Base-by-base conservation (phyloP, 2,329 filamentous ascomycete species). In the Exophiala dermatitidis region DNA sequence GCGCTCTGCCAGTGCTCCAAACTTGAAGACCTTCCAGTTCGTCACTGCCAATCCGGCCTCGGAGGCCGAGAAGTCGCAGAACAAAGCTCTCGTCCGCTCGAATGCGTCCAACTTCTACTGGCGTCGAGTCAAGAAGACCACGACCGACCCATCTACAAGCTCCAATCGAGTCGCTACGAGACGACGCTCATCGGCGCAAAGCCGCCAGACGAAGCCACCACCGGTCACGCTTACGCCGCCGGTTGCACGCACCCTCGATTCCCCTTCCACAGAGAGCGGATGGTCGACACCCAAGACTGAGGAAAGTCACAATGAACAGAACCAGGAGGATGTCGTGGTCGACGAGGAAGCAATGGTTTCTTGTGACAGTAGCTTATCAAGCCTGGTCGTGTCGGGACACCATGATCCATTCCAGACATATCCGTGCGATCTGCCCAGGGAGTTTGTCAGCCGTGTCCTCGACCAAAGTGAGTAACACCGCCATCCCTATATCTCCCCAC, bases 31-130 rank as follows among this genome's bases (percentile, higher is more conserved):
- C 48, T 61, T 61, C 41, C 54, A 60, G 36, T 61, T 61, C 32
- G 59, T 61, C 33, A 54, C 49, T 30, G 56, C 54, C 12, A 53
- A 54, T 41, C 59, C 59, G 40, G 46, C 55, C 36, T 55, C 54
- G 12, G 57, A 61, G 26, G 43, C 54, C 29, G 54, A 61, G 43
- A 52, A 53, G 41, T 56, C 48, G n/a, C 55, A 55, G 26, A 57
- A 59, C 33, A 61, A 62, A 38, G 55, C 60, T 10, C 51, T 64
- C 26, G 62, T 64, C 28, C 62, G 63, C 19, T 63, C 63, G 5
- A 64, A 64, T 49, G 63, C 63, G 36, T 62, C 62, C 30, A 62
- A 62, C 29, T 63, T 60, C 48, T 62, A 62, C 40, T 64, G 63
- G 63, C 62, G 62, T 30, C 63, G 59, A 19, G 58, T 56, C 37